Conservation (phyloP, 2,329 filamentous ascomycete genomes). For the Pseudogymnoascus sp. region DNA sequence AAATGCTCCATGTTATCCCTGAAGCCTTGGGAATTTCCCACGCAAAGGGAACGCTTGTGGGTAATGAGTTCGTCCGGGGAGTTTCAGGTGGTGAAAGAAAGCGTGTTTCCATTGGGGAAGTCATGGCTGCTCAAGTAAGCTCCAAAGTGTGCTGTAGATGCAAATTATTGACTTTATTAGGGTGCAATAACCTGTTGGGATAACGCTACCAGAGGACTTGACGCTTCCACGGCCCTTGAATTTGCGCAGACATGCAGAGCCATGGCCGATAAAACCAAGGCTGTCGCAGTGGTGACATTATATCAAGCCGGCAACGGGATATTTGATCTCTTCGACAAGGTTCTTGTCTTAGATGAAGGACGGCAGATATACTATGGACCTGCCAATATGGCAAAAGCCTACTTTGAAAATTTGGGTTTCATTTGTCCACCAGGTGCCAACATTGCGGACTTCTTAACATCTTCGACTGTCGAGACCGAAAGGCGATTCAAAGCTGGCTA, state of each 20-base stretch:
- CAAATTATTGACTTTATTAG: neutral
- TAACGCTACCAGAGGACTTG: slow-evolving; percentile 57
- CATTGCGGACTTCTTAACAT: slow-evolving; percentile 57
- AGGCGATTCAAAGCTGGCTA: slow-evolving; percentile 46
- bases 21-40: slow-evolving; percentile 39
- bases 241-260: slow-evolving; percentile 53
- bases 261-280: slow-evolving; percentile 53
- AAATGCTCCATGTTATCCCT: slow-evolving; percentile 42
- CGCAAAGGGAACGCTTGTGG: slow-evolving; percentile 47
- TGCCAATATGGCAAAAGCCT: slow-evolving; percentile 48
- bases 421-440: slow-evolving; percentile 54
- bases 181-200: slow-evolving; percentile 56
- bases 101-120: slow-evolving; percentile 52
- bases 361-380: slow-evolving; percentile 60
- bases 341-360: slow-evolving; percentile 58
- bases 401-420: slow-evolving; percentile 59
- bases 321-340: slow-evolving; percentile 63
- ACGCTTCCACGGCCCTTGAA: slow-evolving; percentile 55
- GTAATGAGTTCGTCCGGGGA: slow-evolving; percentile 51
- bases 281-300: slow-evolving; percentile 54
- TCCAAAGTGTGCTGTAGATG: slow-evolving; percentile 27
- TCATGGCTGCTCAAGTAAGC: slow-evolving; percentile 28
- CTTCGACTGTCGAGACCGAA: slow-evolving; percentile 59
- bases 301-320: slow-evolving; percentile 66
- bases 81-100: slow-evolving; percentile 56